Evolutionary conservation across 495 filamentous ascomycete genomes (phyloP).

Genomic region (Amphirosellinia nigrospora): DNA sequence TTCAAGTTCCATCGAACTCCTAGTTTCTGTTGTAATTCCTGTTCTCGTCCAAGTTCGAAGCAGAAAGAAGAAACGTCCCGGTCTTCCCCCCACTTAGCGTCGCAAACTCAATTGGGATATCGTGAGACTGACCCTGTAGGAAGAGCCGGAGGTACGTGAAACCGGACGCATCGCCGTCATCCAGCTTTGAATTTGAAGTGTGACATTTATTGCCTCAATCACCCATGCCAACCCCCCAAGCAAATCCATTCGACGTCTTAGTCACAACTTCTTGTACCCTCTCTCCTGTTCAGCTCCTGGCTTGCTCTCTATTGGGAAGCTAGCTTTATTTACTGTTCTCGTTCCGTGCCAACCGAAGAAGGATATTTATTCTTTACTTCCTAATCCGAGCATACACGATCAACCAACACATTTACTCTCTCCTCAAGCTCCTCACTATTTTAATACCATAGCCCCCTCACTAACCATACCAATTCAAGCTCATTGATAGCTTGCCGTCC

Average conservation of each 20-base stretch:
- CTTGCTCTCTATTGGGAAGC: background rate
- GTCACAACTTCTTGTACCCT: background rate
- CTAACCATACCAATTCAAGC: slow-evolving; percentile 25
- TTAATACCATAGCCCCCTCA: background rate
- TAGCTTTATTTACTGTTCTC: slow-evolving; percentile 13
- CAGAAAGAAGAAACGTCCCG: background rate
- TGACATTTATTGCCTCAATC: slow-evolving; percentile 21
- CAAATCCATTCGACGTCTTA: background rate
- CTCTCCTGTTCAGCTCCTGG: background rate
- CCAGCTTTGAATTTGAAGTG: background rate
- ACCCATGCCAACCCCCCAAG: background rate
- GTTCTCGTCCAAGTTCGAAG: background rate
- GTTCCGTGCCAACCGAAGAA: slow-evolving; percentile 5
- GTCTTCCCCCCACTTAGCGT: background rate
- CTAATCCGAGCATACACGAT: background rate
- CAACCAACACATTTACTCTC: background rate
- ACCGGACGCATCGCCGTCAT: background rate
- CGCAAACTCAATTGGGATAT: slow-evolving; percentile 2
- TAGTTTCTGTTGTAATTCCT: background rate
- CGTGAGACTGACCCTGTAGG: slow-evolving; percentile 10
- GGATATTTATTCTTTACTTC: background rate
- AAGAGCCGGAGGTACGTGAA: slow-evolving; percentile 13
- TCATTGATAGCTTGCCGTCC: slow-evolving; percentile 17
- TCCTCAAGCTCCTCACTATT: background rate
- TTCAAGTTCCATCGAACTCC: background rate